phyloP scores from a whole-genome alignment of 345 rosid species.

The Citrus maxima region DNA sequence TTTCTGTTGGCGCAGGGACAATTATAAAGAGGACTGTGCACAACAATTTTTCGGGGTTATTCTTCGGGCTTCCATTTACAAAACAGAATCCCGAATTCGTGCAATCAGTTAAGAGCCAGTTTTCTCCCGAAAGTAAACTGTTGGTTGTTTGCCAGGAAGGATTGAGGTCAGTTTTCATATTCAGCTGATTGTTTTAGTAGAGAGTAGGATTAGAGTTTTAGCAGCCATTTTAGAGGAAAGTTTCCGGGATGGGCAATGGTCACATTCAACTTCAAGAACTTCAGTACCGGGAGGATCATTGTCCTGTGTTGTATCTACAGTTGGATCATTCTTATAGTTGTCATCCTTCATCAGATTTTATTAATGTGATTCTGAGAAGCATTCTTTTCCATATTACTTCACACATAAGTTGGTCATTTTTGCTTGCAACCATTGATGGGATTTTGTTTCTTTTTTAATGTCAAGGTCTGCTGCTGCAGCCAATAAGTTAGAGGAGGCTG shows the following conservation, averaged over 20 bases:
- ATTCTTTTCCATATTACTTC: neutral
- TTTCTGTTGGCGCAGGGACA: constrained; percentile 51
- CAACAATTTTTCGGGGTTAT: constrained; percentile 88
- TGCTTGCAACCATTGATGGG: constrained; percentile 11
- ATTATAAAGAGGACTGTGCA: constrained; percentile 77
- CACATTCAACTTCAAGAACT: neutral
- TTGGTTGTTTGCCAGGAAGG: constrained; percentile 95
- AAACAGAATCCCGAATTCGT: constrained; percentile 75
- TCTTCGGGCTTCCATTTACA: constrained; percentile 84
- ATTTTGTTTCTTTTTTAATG: constrained; percentile 15
- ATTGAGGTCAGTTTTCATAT: constrained; percentile 54
- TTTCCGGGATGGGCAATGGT: neutral
- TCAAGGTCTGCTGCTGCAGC: constrained; percentile 91
- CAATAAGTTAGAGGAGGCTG: constrained; percentile 65
- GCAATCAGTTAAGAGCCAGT: constrained; percentile 50
- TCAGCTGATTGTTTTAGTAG: neutral
- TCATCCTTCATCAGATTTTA: neutral
- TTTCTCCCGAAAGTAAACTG: constrained; percentile 68
- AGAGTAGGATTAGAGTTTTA: neutral
- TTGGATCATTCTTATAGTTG: neutral
- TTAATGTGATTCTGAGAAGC: neutral
- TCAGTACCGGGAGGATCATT: neutral
- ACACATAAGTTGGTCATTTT: neutral
- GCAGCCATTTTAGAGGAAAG: neutral
- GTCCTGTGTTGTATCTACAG: neutral